A percentile compares a stretch with the other conserved stretches of the same genome.
Evolutionary conservation across 73 alveolate genomes (phyloP).

Genomic region (Symbiodinium natans): DNA sequence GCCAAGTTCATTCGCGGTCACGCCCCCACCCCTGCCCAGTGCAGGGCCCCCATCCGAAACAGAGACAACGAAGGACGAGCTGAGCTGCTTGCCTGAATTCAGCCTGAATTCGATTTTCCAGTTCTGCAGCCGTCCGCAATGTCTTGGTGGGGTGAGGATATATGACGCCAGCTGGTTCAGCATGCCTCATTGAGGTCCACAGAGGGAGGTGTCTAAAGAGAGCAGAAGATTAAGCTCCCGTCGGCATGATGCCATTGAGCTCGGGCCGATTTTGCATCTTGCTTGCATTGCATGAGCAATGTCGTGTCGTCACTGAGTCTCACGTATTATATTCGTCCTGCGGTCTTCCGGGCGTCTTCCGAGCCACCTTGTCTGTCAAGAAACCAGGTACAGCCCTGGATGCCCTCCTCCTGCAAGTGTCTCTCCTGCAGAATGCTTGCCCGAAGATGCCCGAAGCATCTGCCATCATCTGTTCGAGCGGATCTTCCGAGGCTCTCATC

Average conservation of each 20-base stretch:
- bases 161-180: too few species aligned
- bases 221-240: not conserved
- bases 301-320: too few species aligned
- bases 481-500: constrained; percentile 1
- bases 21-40: too few species aligned
- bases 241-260: not conserved
- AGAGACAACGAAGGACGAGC: not conserved
- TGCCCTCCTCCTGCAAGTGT: not conserved
- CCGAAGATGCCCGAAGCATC: not conserved
- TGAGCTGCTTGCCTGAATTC: not conserved
- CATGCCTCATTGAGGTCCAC: too few species aligned
- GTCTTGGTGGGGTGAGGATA: too few species aligned
- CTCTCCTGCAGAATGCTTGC: not conserved
- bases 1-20: too few species aligned
- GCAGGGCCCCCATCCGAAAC: not conserved
- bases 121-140: too few species aligned
- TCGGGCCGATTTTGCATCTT: not conserved
- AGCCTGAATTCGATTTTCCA: too few species aligned
- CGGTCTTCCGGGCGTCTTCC: too few species aligned
- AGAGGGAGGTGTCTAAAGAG: not conserved
- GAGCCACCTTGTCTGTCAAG: not conserved
- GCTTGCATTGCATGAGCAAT: not conserved
- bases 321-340: too few species aligned
- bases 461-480: not conserved
- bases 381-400: constrained; percentile 12